phyloP scores from a whole-genome alignment of 2,329 filamentous ascomycete genomes.

The Trichoderma simmonsii region DNA sequence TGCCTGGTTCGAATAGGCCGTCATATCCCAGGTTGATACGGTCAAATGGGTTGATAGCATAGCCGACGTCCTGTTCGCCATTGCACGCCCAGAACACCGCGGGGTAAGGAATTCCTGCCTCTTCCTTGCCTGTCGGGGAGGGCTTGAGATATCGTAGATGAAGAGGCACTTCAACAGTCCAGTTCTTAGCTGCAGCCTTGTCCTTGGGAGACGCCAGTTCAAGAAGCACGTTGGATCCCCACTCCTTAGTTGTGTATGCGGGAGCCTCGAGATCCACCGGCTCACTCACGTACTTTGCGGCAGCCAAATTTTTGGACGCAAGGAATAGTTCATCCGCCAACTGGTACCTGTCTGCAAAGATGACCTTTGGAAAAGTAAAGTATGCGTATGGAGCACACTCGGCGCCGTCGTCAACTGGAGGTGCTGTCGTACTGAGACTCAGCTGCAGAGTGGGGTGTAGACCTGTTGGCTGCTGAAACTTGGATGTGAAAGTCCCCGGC shows the following conservation, averaged over 20 bases:
- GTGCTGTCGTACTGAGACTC: conserved; percentile 51
- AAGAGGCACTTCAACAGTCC: conserved; percentile 71
- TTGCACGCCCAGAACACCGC: conserved; percentile 88
- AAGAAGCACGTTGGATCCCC: conserved; percentile 77
- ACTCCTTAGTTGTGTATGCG: conserved; percentile 69
- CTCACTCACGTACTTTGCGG: conserved; percentile 65
- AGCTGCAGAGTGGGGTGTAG: conserved; percentile 80
- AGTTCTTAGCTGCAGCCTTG: conserved; percentile 40
- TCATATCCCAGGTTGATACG: conserved; percentile 83
- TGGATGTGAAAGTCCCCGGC: conserved; percentile 54
- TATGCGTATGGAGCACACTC: conserved; percentile 74
- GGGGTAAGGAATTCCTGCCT: conserved; percentile 70
- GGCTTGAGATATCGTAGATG: conserved; percentile 81
- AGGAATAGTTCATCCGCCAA: conserved; percentile 74
- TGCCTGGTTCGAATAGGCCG: conserved; percentile 68
- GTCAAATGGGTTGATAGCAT: conserved; percentile 80
- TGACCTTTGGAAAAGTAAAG: conserved; percentile 72
- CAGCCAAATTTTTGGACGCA: conserved; percentile 71
- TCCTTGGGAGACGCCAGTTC: conserved; percentile 60
- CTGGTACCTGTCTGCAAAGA: conserved; percentile 89
- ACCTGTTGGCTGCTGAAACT: conserved; percentile 69
- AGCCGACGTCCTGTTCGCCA: conserved; percentile 62
- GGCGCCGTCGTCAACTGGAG: conserved; percentile 37
- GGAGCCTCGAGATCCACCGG: conserved; percentile 90
- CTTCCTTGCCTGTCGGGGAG: conserved; percentile 49